A percentile compares a stretch with the other conserved stretches of the same genome.
phyloP scores from a whole-genome alignment of 352 stramenopile species.

The Phytophthora kernoviae region DNA sequence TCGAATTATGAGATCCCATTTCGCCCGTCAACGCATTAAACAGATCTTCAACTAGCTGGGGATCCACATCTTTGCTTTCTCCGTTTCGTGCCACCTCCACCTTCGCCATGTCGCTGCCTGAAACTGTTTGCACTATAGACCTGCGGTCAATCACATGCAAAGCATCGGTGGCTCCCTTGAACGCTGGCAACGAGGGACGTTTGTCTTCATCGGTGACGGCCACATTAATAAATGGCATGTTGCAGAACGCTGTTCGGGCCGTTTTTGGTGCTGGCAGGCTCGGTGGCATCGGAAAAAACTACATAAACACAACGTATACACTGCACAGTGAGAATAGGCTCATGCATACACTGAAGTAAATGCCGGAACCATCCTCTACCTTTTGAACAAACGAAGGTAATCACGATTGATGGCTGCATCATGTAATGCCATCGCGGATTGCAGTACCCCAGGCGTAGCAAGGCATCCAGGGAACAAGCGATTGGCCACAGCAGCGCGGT shows the following conservation, averaged over 20 bases:
- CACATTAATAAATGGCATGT: slow-evolving; percentile 33
- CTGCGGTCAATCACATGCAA: slow-evolving; percentile 45
- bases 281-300: slow-evolving; percentile 37
- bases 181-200: slow-evolving; percentile 16
- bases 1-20: slow-evolving; percentile 12
- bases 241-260: slow-evolving; percentile 15
- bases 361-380: slow-evolving; percentile 20
- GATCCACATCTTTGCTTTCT: slow-evolving; percentile 17
- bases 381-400: slow-evolving; percentile 54
- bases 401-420: slow-evolving; percentile 26
- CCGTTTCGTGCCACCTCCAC: slow-evolving; percentile 26
- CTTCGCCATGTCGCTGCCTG: slow-evolving; percentile 19
- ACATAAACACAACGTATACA: slow-evolving; percentile 1
- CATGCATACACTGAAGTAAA: too few species aligned
- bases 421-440: slow-evolving; percentile 22
- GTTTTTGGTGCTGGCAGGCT: not conserved
- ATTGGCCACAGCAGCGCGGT: slow-evolving; percentile 48
- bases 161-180: slow-evolving; percentile 25
- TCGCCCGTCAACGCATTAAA: slow-evolving; percentile 35
- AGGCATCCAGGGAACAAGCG: slow-evolving; percentile 40
- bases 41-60: slow-evolving; percentile 34
- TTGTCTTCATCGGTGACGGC: slow-evolving; percentile 8
- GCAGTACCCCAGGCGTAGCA: slow-evolving; percentile 31
- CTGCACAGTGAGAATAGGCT: not conserved
- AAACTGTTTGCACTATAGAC: slow-evolving; percentile 44